Conservation (phyloP, 1,284 basidiomycete genomes). For the Lentinula novae-zelandiae region DNA sequence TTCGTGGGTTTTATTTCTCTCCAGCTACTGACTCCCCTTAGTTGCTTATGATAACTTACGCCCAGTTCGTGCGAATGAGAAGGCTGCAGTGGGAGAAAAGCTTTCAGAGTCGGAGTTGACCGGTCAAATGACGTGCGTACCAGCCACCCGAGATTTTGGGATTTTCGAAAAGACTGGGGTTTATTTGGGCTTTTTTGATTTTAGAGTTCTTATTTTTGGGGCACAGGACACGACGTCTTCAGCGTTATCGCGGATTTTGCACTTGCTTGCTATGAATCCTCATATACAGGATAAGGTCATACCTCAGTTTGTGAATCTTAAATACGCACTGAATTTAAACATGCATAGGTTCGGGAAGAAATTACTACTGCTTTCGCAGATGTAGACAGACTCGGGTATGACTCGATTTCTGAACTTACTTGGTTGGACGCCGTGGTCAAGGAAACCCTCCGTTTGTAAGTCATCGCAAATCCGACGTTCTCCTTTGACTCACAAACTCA, state of each 20-base stretch:
- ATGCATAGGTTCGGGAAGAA: constrained; percentile 28
- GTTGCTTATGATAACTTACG: not conserved
- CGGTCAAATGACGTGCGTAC: constrained; percentile 43
- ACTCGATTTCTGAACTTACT: constrained; percentile 33
- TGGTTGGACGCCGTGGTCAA: constrained; percentile 44
- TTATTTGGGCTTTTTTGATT: not conserved
- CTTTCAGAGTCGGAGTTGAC: constrained; percentile 39
- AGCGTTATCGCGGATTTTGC: constrained; percentile 33
- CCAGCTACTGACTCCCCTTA: not conserved
- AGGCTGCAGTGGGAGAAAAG: constrained; percentile 26
- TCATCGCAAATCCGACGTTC: not conserved
- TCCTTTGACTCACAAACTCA: not conserved
- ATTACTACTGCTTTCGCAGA: constrained; percentile 22
- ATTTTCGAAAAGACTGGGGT: not conserved
- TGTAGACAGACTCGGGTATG: constrained; percentile 28
- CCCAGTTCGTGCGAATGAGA: constrained; percentile 37
- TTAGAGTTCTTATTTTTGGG: constrained; percentile 40
- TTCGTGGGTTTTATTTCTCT: constrained; percentile 33
- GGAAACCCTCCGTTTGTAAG: constrained; percentile 43
- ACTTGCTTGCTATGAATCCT: constrained; percentile 27
- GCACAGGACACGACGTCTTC: constrained; percentile 43
- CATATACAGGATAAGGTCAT: constrained; percentile 26
- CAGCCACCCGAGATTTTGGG: not conserved
- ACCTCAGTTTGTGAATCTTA: not conserved
- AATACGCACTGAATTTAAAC: not conserved